Conservation (phyloP, 306 rosid species). For the Cercis canadensis region DNA sequence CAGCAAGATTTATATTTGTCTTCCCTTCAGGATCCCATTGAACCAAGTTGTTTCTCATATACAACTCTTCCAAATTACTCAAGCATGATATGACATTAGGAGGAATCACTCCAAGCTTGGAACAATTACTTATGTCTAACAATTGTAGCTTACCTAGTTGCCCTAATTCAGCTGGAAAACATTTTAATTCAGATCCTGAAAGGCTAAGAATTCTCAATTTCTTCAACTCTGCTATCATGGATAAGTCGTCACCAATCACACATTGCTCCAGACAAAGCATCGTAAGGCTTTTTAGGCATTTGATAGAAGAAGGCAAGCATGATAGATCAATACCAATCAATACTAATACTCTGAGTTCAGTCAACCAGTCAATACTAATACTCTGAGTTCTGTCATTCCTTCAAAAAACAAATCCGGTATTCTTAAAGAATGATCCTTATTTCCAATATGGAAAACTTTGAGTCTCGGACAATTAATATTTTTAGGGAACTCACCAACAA, state of each 20-base stretch:
- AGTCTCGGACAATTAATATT: background rate
- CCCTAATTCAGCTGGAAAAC: conserved; percentile 40
- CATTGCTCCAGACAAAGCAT: conserved; percentile 43
- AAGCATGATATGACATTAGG: conserved; percentile 39
- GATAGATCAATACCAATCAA: conserved; percentile 11
- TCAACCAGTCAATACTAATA: no score
- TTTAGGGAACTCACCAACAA: background rate
- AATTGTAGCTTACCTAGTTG: conserved; percentile 40
- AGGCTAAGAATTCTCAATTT: conserved; percentile 54
- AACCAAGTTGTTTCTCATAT: conserved; percentile 42
- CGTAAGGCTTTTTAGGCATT: conserved; percentile 24
- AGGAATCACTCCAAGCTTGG: conserved; percentile 40
- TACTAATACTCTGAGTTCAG: conserved; percentile 30
- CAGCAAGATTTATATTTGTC: conserved; percentile 28
- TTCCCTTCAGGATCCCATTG: conserved; percentile 32
- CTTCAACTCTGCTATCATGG: conserved; percentile 42
- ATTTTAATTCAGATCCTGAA: conserved; percentile 29
- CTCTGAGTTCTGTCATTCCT: conserved; percentile 34
- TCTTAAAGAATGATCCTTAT: background rate
- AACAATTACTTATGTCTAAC: conserved; percentile 50
- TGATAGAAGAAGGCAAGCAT: background rate
- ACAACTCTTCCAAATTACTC: conserved; percentile 45
- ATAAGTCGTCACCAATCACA: conserved; percentile 16
- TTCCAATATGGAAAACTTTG: conserved; percentile 14
- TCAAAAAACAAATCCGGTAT: conserved; percentile 20